Base-by-base conservation (phyloP, 768 basidiomycete species). In the Russula ochroleuca region DNA sequence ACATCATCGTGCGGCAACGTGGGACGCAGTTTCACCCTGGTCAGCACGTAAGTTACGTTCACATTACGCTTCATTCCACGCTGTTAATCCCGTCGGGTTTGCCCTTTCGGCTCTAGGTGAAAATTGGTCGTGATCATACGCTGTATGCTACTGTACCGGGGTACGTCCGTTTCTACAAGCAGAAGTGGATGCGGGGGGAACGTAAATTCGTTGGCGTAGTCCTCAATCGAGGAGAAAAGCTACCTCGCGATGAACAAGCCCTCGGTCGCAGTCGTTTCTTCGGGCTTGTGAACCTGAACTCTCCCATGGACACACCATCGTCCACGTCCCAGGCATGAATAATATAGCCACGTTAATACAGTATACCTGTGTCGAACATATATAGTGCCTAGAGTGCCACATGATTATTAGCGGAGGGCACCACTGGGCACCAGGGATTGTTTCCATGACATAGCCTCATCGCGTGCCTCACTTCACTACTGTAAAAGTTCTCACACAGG, bases 1-100 rank as follows among this genome's bases (percentile, higher is more conserved):
- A 96, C 78, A 98, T 99, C 69, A 90, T 99, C 72, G 86, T 98
- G 37, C 84, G 97, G 50, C 97, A 99, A 75, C 83, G 97, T 67
- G 97, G 97, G 10, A 89, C 90, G 0, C 79, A 88, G 56, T 96
- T 97, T 77, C 94, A 96, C 72, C 86, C 96, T 5, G 96, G 95
- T 0, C 94, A 94, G 73, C 87, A 98, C 75, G 95, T 94, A 75
- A 59, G 52, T 57, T 41, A 75, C 62, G 52, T 57, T 41, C 45
- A n/a, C 61, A 37, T 31, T 57, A 63, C 53, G 21, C 38, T 35
- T 57, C 55, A 66, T 57, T 62, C 41, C 45, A 62, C 51, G 13
- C 43, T 41, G 37, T 55, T 9, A 21, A 53, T 60, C 50, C 21
- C 51, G 41, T 59, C 53, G 28, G 11, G 45, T 17, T 37, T 33